These are phyloP conservation scores for Paraphysoderma sedebokerense DNA, from an alignment of 371 early-diverging fungal genomes.

Conservation along the genomic window DNA sequence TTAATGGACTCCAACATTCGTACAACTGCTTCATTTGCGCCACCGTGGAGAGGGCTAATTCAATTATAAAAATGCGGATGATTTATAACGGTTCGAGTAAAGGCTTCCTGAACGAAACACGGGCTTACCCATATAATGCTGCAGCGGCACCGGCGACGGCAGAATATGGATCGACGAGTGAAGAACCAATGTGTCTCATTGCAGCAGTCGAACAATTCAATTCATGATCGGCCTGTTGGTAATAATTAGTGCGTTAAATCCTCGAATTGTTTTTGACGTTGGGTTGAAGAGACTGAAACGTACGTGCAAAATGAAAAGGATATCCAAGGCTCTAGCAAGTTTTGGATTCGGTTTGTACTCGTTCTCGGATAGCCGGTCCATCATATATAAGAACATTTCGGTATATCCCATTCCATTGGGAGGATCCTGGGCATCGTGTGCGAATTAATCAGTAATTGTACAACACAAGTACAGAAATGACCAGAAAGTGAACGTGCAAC, in stretches of 20 bases:
- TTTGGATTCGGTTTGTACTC: constrained; percentile 29
- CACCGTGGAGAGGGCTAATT: constrained; percentile 39
- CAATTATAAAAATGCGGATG: too few relatives aligned
- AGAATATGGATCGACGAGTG: constrained; percentile 32
- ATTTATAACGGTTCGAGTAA: too few relatives aligned
- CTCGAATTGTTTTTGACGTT: constrained; percentile 3
- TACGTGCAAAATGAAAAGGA: constrained; percentile 35
- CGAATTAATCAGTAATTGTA: too few relatives aligned
- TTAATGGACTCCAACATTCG: constrained; percentile 35
- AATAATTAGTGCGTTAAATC: neutral
- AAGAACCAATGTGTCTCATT: constrained; percentile 38
- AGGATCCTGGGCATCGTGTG: neutral
- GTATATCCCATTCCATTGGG: neutral
- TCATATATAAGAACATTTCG: constrained; percentile 39
- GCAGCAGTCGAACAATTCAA: constrained; percentile 41
- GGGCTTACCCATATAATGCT: constrained; percentile 21
- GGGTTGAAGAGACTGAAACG: constrained; percentile 2
- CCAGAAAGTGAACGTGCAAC: too few relatives aligned
- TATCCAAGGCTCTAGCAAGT: constrained; percentile 28
- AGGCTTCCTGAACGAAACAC: too few relatives aligned
- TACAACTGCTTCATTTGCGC: constrained; percentile 35
- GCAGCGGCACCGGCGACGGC: neutral
- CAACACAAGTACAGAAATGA: too few relatives aligned
- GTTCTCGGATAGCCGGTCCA: constrained; percentile 36
- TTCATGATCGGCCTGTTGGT: constrained; percentile 2